phyloP scores from a whole-genome alignment of 2,329 filamentous ascomycete species.

The Blastomyces percursus region DNA sequence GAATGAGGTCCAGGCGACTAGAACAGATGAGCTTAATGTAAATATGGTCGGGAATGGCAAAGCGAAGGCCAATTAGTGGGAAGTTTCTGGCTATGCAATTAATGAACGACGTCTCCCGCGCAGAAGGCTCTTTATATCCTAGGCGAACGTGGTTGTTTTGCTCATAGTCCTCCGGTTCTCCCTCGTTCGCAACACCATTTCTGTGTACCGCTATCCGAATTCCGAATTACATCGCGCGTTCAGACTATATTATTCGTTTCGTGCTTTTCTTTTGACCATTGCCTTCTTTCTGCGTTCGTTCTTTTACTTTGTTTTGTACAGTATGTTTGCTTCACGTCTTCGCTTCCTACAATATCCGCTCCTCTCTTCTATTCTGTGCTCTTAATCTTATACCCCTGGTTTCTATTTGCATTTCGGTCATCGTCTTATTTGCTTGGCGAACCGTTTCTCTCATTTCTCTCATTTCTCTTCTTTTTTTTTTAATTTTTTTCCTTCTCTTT shows the following conservation, averaged over 20 bases:
- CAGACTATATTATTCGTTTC: background rate
- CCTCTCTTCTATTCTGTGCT: background rate
- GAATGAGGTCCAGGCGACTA: slow-evolving; percentile 6
- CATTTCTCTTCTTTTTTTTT: background rate
- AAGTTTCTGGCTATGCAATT: background rate
- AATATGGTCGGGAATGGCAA: background rate
- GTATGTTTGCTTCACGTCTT: background rate
- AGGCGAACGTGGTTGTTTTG: background rate
- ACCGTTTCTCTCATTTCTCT: background rate
- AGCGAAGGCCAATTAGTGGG: background rate
- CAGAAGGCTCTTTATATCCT: background rate
- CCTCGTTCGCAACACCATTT: background rate
- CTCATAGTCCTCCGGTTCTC: background rate
- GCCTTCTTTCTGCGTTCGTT: background rate
- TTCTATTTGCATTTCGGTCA: background rate
- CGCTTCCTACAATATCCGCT: background rate
- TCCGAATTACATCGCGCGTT: background rate
- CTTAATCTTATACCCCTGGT: background rate
- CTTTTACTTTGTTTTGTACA: background rate
- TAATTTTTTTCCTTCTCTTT: background rate
- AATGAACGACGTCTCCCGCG: background rate
- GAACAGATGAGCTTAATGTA: background rate
- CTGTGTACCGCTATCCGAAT: background rate
- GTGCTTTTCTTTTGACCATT: background rate
- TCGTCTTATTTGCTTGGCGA: background rate